phyloP scores from a whole-genome alignment of 495 filamentous ascomycete genomes.

The Podospora sp. region DNA sequence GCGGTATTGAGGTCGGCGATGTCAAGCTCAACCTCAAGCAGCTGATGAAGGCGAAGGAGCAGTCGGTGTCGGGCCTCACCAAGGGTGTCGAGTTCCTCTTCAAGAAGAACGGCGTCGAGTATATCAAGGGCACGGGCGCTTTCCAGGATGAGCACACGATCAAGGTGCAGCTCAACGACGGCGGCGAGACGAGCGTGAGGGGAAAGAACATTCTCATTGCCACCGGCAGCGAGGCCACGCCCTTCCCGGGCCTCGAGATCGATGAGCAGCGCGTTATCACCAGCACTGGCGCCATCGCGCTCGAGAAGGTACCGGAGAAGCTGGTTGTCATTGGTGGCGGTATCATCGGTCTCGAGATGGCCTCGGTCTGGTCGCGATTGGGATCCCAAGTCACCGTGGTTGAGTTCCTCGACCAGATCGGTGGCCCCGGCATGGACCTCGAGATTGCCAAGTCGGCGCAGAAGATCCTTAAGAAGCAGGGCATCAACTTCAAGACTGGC shows the following conservation, averaged over 20 bases:
- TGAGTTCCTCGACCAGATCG: constrained; percentile 94
- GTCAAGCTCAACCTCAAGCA: constrained; percentile 92
- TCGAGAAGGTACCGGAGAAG: constrained; percentile 91
- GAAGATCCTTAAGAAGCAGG: constrained; percentile 94
- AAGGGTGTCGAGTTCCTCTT: constrained; percentile 97
- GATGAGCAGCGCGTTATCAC: constrained; percentile 97
- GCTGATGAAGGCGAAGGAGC: constrained; percentile 98
- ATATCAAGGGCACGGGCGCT: constrained; percentile 87
- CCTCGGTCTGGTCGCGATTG: constrained; percentile 93
- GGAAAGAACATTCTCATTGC: constrained; percentile 98
- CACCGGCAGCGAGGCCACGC: constrained; percentile 90
- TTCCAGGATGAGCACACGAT: constrained; percentile 90
- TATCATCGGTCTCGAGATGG: constrained; percentile 99
- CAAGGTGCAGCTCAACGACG: constrained; percentile 85
- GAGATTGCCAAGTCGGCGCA: constrained; percentile 91
- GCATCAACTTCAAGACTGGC: constrained; percentile 96
- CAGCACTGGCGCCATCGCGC: constrained; percentile 88
- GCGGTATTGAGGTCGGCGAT: constrained; percentile 90
- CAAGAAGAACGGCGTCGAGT: constrained; percentile 98
- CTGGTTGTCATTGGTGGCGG: constrained; percentile 98
- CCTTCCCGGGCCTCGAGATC: constrained; percentile 92
- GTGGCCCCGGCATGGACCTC: constrained; percentile 94
- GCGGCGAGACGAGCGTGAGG: constrained; percentile 77
- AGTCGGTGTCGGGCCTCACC: constrained; percentile 83
- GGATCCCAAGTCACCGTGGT: constrained; percentile 95